Conservation (phyloP, 495 filamentous ascomycete species). For the Hypoxylon lenormandii region DNA sequence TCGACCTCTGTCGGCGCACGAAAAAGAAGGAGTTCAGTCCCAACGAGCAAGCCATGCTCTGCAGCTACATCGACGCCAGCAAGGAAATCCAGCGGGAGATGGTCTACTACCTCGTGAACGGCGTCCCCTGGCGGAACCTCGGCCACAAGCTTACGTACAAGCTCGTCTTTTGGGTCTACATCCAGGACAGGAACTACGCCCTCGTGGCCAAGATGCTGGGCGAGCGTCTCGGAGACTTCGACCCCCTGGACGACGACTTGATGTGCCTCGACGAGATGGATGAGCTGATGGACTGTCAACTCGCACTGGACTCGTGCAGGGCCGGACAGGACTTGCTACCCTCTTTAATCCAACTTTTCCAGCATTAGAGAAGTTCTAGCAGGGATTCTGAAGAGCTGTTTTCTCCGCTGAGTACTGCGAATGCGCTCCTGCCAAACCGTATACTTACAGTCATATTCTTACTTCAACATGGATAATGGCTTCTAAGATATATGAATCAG, state of each 20-base stretch:
- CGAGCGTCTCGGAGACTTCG: constrained; percentile 4
- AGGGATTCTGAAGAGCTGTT: no score
- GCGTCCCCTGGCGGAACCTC: constrained; percentile 3
- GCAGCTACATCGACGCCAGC: background rate
- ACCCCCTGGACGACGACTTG: constrained; percentile 1
- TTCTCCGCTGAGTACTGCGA: no score
- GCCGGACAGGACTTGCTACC: constrained; percentile 52
- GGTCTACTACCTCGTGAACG: constrained; percentile 14
- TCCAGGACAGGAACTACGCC: background rate
- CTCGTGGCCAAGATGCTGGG: constrained; percentile 4
- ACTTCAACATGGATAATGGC: no score
- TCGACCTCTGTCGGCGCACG: no score
- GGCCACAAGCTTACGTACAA: constrained; percentile 1
- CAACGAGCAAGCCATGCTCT: constrained; percentile 10
- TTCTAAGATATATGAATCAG: no score
- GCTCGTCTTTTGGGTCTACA: constrained; percentile 9
- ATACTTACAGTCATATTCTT: no score
- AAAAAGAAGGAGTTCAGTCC: background rate
- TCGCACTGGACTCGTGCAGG: constrained; percentile 45
- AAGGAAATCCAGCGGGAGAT: constrained; percentile 12
- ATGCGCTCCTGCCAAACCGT: no score
- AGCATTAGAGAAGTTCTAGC: constrained; percentile 36
- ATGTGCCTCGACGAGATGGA: constrained; percentile 19
- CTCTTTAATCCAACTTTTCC: constrained; percentile 46
- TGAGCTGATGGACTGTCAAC: constrained; percentile 54